Evolutionary conservation across 1,139 yeast genomes (phyloP).

Genomic region (Taphrina betulina): DNA sequence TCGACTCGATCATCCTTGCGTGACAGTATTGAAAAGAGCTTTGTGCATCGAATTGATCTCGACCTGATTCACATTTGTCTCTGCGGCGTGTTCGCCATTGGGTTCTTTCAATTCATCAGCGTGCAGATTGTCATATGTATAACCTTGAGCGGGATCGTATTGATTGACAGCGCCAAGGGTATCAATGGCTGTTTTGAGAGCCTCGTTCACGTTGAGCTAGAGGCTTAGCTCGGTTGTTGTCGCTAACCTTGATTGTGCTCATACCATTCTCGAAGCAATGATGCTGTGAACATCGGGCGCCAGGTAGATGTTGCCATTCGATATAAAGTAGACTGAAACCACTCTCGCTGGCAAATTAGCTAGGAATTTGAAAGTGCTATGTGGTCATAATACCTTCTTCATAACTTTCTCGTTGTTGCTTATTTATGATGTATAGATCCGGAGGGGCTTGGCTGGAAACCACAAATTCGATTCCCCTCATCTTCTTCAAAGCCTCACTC

Average conservation of each 20-base stretch:
- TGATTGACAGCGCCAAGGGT: too few relatives aligned
- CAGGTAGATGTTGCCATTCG: conserved; percentile 91
- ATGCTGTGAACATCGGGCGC: conserved; percentile 67
- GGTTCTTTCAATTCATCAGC: not conserved
- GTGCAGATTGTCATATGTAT: too few relatives aligned
- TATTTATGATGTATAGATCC: conserved; percentile 85
- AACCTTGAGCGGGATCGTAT: conserved; percentile 7
- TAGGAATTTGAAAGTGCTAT: too few relatives aligned
- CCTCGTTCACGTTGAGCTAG: conserved; percentile 5
- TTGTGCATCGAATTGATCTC: conserved; percentile 21
- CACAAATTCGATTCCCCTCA: conserved; percentile 84
- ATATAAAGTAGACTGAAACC: conserved; percentile 74
- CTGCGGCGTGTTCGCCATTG: not conserved
- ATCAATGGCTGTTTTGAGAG: conserved; percentile 10
- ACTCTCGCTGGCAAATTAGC: too few relatives aligned
- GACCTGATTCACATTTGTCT: not conserved
- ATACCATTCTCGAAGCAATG: conserved; percentile 53
- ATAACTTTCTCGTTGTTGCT: conserved; percentile 65
- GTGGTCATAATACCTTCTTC: conserved; percentile 46
- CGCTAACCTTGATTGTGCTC: not conserved
- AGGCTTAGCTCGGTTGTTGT: not conserved
- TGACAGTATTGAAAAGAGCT: conserved; percentile 12
- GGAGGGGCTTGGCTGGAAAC: conserved; percentile 78
- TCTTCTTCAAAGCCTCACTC: conserved; percentile 60
- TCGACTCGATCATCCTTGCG: too few relatives aligned